Percentiles rank a stretch among this genome's conserved stretches.
These are phyloP conservation scores for Lophiotrema nucula DNA, from an alignment of 495 filamentous ascomycete species.

Conservation along the genomic window DNA sequence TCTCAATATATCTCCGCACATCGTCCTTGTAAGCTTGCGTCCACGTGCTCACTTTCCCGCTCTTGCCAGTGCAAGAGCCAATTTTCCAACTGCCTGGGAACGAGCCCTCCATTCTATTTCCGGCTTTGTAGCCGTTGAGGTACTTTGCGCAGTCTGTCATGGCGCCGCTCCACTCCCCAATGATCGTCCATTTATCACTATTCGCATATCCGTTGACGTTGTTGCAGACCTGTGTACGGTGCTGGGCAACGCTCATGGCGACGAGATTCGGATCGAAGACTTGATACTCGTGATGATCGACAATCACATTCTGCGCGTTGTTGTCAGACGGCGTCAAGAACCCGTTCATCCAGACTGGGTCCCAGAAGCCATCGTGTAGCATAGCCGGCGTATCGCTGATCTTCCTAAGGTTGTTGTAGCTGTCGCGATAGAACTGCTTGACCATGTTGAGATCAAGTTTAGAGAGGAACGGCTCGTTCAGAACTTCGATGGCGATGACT, in stretches of 20 bases:
- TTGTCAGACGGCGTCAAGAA: conserved; percentile 43
- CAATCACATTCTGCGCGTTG: conserved; percentile 41
- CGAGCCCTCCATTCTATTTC: conserved; percentile 60
- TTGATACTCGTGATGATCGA: conserved; percentile 54
- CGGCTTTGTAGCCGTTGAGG: conserved; percentile 65
- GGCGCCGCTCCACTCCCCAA: conserved; percentile 57
- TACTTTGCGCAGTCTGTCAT: conserved; percentile 74
- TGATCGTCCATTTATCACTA: conserved; percentile 48
- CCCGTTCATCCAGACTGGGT: conserved; percentile 41
- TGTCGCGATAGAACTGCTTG: conserved; percentile 63
- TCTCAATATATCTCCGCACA: conserved; percentile 46
- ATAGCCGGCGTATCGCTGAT: conserved; percentile 55
- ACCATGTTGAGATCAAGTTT: conserved; percentile 50
- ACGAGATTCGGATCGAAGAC: conserved; percentile 44
- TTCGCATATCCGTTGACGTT: conserved; percentile 37
- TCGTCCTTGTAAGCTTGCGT: conserved; percentile 39
- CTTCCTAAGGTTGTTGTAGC: conserved; percentile 56
- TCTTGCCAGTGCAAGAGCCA: conserved; percentile 44
- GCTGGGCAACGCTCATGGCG: conserved; percentile 39
- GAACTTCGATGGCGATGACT: conserved; percentile 66
- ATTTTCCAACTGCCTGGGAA: conserved; percentile 39
- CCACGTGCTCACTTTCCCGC: conserved; percentile 42
- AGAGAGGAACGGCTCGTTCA: conserved; percentile 66
- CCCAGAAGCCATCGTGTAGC: conserved; percentile 66
- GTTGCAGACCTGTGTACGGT: conserved; percentile 46